phyloP scores from a whole-genome alignment of 306 rosid species.

The Macrotyloma uniflorum region DNA sequence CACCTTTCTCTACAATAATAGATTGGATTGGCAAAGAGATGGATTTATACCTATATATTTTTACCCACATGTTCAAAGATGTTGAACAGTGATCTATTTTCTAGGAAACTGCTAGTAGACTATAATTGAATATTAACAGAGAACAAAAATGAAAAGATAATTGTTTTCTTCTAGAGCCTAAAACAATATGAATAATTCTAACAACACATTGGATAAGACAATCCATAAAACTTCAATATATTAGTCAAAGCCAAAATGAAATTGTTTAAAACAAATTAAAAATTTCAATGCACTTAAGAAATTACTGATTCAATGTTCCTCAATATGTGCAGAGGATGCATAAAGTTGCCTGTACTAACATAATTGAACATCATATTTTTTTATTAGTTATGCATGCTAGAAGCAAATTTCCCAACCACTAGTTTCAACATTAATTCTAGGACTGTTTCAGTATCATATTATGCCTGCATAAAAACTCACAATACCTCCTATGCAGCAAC shows the following conservation, averaged over 20 bases:
- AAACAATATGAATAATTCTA: neutral
- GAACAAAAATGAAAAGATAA: neutral
- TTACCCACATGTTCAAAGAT: neutral
- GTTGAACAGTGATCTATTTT: slow-evolving; percentile 15
- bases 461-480: neutral
- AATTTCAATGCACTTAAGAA: neutral
- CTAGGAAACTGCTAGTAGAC: neutral
- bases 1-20: neutral
- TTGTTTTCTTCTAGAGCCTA: neutral
- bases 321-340: slow-evolving; percentile 15
- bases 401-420: neutral
- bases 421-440: neutral
- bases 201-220: neutral
- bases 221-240: neutral
- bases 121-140: neutral
- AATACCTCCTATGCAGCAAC: neutral
- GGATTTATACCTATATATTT: neutral
- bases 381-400: neutral
- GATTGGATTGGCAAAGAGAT: neutral
- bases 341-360: neutral
- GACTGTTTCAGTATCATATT: neutral
- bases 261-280: neutral
- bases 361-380: neutral
- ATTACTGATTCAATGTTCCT: neutral
- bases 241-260: slow-evolving; percentile 3